Evolutionary conservation across 495 filamentous ascomycete species (phyloP), one percentile per base, ranked within the genome.

Genomic region (Penicillium crystallinum): DNA sequence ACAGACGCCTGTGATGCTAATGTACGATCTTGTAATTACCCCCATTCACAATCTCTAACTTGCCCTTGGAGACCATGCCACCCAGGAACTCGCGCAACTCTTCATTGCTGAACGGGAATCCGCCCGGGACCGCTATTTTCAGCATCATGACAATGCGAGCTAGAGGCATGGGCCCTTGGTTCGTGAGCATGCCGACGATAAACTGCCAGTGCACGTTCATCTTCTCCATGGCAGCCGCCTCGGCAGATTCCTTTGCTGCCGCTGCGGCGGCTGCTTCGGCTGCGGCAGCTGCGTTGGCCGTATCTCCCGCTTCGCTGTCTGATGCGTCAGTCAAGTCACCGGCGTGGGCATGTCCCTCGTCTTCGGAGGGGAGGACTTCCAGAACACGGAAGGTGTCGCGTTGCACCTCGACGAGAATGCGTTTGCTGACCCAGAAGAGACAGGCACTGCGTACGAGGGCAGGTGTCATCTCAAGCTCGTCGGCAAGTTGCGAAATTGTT

Each of bases 151-250:
- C 77, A 52, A 98, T 91, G 69, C 88, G 82, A 61, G 79, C 78
- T 54, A 89, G 63, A 40, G 86, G 81, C 87, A 95, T 95, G 25
- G 84, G 71, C 6, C 87, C 88, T 52, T 86, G 80, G 65, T 97
- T 97, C 52, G 88, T 97, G 70, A 99, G 72, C 92, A 99, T 97
- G 39, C 88, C 89, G 44, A 88, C 75, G 52, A 99, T 89, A 63
- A 93, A 97, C 63, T 89, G 84, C 84, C 85, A 88, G 71, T 96
- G 95, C 33, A 96, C 77, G 46, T 81, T 79, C 72, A 86, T 86
- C 62, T 91, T 91, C 73, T 95, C 89, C 64, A 78, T 78, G 12
- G 82, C 80, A 34, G 77, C 71, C 33, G 74, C 74, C 34, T 77
- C 66, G 7, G 74, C 73, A 3, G 67, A 62, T 62, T 71, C 63